Evolutionary conservation across 257 asterid genomes (phyloP), one percentile per base, ranked within the genome.

Genomic region (Nicotiana undulata): DNA sequence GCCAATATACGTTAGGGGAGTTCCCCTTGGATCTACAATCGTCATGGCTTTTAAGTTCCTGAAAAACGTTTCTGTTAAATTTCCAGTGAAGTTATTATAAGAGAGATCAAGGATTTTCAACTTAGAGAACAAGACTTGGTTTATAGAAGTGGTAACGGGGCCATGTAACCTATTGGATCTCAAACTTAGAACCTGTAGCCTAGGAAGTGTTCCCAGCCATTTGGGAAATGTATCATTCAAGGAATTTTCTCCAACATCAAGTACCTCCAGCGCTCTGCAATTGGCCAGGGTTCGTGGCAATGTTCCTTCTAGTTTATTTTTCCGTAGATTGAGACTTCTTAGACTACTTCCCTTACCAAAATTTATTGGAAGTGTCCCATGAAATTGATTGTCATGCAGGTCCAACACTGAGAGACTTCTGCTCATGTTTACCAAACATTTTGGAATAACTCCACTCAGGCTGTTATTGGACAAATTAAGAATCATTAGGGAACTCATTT

Each of bases 31-130:
- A 22, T 65, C 67, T 51, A 59, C 53, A 6, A 40, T 81, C 76
- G 11, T 81, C 85, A 86, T 83, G 28, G 72, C 83, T n/a, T 51
- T 17, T 13, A 86, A 81, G 15, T 64, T 56, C 18, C 28, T 59
- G 60, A 86, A 80, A 17, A 74, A 40, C 32, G 26, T 55, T 24
- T 13, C 44, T 3, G 85, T 81, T 65, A 86, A 6, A 52, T 15
- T 63, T 5, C 89, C 88, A 32, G 46, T 80, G 76, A 86, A 82
- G 8, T 29, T 61, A 80, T 86, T 86, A 11, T 34, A 17, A 10
- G 86, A 84, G 46, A 84, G 82, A 64, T 86, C 86, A 55, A 86
- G 49, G 52, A 86, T 74, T 82, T 65, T 58, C n/a, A 86, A 44
- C 10, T 74, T 44, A 3, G 85, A 3, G 78, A 84, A 80, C 2